Conservation (phyloP, 257 asterid species). For the Gynochthodes officinalis region DNA sequence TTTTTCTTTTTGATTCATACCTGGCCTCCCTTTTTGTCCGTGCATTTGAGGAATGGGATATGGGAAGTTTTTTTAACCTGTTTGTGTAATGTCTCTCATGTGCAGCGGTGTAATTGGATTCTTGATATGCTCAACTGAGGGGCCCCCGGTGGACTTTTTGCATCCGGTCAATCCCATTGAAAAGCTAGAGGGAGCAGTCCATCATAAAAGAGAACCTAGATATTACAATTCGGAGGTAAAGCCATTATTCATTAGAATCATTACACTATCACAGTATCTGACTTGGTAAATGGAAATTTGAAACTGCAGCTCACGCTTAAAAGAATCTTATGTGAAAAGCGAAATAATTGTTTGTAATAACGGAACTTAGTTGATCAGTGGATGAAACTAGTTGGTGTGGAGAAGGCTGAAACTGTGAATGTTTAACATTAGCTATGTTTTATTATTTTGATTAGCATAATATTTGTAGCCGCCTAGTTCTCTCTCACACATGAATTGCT, state of each 20-base stretch:
- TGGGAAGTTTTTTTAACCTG: not conserved
- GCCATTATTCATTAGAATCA: not conserved
- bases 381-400: not conserved
- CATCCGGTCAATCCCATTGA: constrained; percentile 94
- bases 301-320: not conserved
- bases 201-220: constrained; percentile 57
- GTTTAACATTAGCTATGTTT: not conserved
- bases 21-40: not conserved
- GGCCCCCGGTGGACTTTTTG: constrained; percentile 74
- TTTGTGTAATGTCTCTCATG: constrained; percentile 15
- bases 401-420: not conserved
- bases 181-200: constrained; percentile 67
- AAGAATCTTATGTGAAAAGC: not conserved
- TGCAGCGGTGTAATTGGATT: constrained; percentile 89
- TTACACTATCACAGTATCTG: not conserved
- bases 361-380: not conserved
- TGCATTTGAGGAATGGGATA: not conserved
- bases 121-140: constrained; percentile 77
- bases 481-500: not conserved
- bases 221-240: constrained; percentile 90
- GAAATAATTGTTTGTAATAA: not conserved
- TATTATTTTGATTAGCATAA: not conserved
- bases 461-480: not conserved
- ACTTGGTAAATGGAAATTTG: too few species aligned
- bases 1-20: not conserved